Conservation (phyloP, 768 basidiomycete species). For the Panaeolus cyanescens region DNA sequence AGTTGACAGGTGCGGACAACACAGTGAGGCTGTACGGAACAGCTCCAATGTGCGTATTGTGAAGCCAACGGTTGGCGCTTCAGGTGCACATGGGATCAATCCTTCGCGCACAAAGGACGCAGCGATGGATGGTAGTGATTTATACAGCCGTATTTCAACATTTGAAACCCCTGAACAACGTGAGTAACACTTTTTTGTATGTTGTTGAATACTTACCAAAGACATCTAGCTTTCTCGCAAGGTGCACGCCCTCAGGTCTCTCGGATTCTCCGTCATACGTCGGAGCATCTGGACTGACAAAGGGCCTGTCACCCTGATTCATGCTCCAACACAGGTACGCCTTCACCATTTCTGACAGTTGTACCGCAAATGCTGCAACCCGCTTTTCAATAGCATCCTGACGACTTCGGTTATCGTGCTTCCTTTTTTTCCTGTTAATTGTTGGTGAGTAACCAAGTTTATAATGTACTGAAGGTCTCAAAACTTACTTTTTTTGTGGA, state of each 20-base stretch:
- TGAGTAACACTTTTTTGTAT: background rate
- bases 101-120: slow-evolving; percentile 22
- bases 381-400: slow-evolving; percentile 5
- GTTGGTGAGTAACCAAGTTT: too few relatives aligned
- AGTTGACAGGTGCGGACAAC: slow-evolving; percentile 26
- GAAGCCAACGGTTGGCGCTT: slow-evolving; percentile 18
- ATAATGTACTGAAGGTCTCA: too few relatives aligned
- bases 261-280: background rate
- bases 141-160: background rate
- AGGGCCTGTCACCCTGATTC: background rate
- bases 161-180: background rate
- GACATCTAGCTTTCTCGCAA: background rate
- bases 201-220: background rate
- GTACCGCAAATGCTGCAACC: background rate
- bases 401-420: background rate
- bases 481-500: background rate
- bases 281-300: background rate
- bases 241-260: background rate
- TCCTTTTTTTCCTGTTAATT: background rate
- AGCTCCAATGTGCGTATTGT: slow-evolving; percentile 21
- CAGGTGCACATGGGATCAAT: slow-evolving; percentile 25
- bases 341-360: background rate
- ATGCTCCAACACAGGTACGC: slow-evolving; percentile 1
- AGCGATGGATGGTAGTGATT: slow-evolving; percentile 4
- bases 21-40: slow-evolving; percentile 17